A percentile compares a stretch with the other conserved stretches of the same genome.
Conservation (phyloP, 1,139 yeast genomes). For the Saccharomyces uvarum region DNA sequence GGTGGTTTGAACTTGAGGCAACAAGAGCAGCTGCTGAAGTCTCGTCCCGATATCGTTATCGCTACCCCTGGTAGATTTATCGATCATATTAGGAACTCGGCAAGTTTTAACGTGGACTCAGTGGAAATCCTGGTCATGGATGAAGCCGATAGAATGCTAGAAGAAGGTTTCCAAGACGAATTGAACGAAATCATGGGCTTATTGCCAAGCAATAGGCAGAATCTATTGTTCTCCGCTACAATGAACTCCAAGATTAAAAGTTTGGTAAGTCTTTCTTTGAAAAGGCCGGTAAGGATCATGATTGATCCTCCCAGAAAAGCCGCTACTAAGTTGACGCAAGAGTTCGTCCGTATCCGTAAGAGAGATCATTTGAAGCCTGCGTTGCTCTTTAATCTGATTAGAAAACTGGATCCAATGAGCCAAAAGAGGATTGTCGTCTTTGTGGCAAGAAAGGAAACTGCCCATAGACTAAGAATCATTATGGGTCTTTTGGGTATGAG, state of each 20-base stretch:
- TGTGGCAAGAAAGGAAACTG: conserved; percentile 83
- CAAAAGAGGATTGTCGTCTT: conserved; percentile 77
- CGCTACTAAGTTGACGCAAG: conserved; percentile 78
- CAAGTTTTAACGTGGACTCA: conserved; percentile 81
- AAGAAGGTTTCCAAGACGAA: conserved; percentile 96
- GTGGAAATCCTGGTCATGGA: conserved; percentile 90
- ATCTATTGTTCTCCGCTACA: conserved; percentile 90
- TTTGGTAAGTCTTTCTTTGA: conserved; percentile 76
- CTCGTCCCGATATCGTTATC: conserved; percentile 90
- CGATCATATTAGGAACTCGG: conserved; percentile 92
- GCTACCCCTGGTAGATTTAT: conserved; percentile 97
- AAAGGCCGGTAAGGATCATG: conserved; percentile 89
- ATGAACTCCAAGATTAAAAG: conserved; percentile 92
- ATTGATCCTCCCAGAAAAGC: conserved; percentile 94
- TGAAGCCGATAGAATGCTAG: conserved; percentile 93
- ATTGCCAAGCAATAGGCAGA: conserved; percentile 86
- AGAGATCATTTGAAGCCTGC: conserved; percentile 82
- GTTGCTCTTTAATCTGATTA: conserved; percentile 61
- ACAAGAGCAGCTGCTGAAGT: conserved; percentile 87
- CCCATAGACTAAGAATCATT: conserved; percentile 78
- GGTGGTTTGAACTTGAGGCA: conserved; percentile 94
- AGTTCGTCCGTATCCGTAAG: conserved; percentile 88
- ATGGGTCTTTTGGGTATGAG: conserved; percentile 79
- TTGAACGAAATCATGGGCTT: conserved; percentile 79
- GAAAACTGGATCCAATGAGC: conserved; percentile 52